Evolutionary conservation across 345 rosid genomes (phyloP).

Genomic region (Cardamine occulta): DNA sequence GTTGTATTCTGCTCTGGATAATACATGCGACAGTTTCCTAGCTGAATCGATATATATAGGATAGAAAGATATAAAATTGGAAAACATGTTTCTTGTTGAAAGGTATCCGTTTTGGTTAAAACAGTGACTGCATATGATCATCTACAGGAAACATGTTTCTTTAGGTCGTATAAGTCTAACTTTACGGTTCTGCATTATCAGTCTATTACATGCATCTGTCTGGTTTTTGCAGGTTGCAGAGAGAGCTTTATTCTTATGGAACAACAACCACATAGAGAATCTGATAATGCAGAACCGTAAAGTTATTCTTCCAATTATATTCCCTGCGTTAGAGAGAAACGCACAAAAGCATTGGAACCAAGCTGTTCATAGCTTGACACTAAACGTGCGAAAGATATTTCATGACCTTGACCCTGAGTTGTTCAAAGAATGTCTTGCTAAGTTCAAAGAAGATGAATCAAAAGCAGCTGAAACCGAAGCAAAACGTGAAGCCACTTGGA

Average conservation of each 20-base stretch:
- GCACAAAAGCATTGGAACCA: slow-evolving; percentile 74
- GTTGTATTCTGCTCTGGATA: slow-evolving; percentile 19
- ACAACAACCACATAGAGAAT: slow-evolving; percentile 74
- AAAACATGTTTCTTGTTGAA: not conserved
- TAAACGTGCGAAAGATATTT: slow-evolving; percentile 68
- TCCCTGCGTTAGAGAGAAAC: slow-evolving; percentile 68
- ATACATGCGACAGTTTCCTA: not conserved
- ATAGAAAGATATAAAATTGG: not conserved
- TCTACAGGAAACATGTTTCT: not conserved
- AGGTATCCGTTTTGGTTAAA: not conserved
- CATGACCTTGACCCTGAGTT: slow-evolving; percentile 68
- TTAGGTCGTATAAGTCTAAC: not conserved
- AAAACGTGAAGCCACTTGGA: slow-evolving; percentile 69
- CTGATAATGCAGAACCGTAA: slow-evolving; percentile 65
- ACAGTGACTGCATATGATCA: slow-evolving; percentile 1
- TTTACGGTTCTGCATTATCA: too few relatives aligned
- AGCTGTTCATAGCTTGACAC: slow-evolving; percentile 69
- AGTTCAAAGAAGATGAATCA: slow-evolving; percentile 61
- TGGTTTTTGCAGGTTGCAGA: slow-evolving; percentile 64
- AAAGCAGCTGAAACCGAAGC: slow-evolving; percentile 49
- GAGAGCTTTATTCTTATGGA: slow-evolving; percentile 76
- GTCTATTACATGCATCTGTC: slow-evolving; percentile 17
- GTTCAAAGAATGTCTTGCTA: slow-evolving; percentile 60
- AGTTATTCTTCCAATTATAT: slow-evolving; percentile 65
- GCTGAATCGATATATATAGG: not conserved